Evolutionary conservation across 169 alveolate species (phyloP).

Genomic region (Neospora caninum): DNA sequence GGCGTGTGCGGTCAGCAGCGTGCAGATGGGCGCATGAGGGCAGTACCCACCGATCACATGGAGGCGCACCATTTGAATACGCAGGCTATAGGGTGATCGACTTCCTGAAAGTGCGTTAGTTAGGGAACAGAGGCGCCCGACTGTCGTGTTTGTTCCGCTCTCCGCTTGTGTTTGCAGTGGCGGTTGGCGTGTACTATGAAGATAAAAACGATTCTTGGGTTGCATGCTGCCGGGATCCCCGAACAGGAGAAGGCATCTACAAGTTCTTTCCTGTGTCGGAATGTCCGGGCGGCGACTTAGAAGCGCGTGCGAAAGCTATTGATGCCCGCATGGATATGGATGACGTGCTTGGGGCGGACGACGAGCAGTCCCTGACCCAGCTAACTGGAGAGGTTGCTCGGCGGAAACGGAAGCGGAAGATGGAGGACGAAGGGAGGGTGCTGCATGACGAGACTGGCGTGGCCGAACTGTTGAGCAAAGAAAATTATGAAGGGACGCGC

Average conservation of each 20-base stretch:
- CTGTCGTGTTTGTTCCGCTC: no score
- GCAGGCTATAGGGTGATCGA: no score
- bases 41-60: no score
- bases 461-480: neutral
- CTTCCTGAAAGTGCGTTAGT: no score
- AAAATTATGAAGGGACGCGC: neutral
- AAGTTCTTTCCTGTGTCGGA: conserved; percentile 43
- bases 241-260: conserved; percentile 36
- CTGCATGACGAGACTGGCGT: neutral
- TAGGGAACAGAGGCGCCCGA: no score
- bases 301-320: conserved; percentile 40
- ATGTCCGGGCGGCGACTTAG: conserved; percentile 40
- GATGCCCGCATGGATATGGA: conserved; percentile 62
- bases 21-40: no score
- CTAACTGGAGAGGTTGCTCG: neutral
- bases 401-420: conserved; percentile 29
- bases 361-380: conserved; percentile 1
- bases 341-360: conserved; percentile 9
- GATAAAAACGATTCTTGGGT: conserved; percentile 48
- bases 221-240: conserved; percentile 41
- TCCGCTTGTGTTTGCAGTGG: conserved; percentile 2
- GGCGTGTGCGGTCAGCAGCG: no score
- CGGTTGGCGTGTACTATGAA: conserved; percentile 44
- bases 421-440: neutral
- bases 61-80: no score